These are phyloP conservation scores for Uronychia binucleata DNA, from an alignment of 73 alveolate species.

Conservation along the genomic window DNA sequence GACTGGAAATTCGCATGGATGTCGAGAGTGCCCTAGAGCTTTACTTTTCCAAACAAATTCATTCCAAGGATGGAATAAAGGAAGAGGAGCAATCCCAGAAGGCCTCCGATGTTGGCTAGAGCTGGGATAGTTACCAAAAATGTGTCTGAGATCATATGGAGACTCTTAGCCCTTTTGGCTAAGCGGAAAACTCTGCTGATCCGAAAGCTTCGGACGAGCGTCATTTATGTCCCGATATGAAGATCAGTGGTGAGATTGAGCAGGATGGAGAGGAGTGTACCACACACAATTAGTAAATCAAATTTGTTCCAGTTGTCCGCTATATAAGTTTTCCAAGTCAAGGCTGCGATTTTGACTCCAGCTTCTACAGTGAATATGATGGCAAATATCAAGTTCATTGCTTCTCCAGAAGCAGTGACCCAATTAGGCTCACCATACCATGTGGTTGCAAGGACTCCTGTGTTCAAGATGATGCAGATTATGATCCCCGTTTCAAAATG, in stretches of 20 bases:
- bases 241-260: background rate
- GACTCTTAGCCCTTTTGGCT: constrained; percentile 39
- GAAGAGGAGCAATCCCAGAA: constrained; percentile 25
- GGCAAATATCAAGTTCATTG: constrained; percentile 19
- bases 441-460: constrained; percentile 21
- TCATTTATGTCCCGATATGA: constrained; percentile 27
- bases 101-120: constrained; percentile 44
- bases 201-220: constrained; percentile 44
- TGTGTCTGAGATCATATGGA: constrained; percentile 53
- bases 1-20: constrained; percentile 14
- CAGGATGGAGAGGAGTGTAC: constrained; percentile 28
- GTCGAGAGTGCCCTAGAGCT: constrained; percentile 20
- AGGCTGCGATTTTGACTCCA: constrained; percentile 27
- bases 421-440: constrained; percentile 27
- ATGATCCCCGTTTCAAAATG: constrained; percentile 52
- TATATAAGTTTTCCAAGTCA: constrained; percentile 21
- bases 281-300: constrained; percentile 37
- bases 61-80: constrained; percentile 38
- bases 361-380: constrained; percentile 45
- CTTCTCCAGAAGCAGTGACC: background rate
- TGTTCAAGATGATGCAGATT: constrained; percentile 58
- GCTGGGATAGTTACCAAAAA: constrained; percentile 54
- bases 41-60: constrained; percentile 39
- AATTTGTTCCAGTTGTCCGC: constrained; percentile 52
- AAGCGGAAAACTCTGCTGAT: constrained; percentile 33